A percentile compares a stretch with the other conserved stretches of the same genome.
Conservation (phyloP, 257 asterid species). For the Scutellaria barbata region DNA sequence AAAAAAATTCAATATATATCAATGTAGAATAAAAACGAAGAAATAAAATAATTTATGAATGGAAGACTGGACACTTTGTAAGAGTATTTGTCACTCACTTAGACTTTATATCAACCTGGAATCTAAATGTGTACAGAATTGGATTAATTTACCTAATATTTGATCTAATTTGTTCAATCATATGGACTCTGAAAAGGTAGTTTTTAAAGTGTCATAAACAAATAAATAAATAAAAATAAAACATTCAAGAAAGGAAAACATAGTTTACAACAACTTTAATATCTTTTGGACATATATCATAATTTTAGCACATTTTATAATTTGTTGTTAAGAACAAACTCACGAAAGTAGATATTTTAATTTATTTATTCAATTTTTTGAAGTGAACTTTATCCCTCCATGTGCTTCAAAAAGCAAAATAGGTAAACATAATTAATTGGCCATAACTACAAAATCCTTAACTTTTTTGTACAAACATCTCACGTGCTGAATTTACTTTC, state of each 20-base stretch:
- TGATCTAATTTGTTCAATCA: too few relatives aligned
- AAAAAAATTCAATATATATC: too few relatives aligned
- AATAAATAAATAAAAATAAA: too few relatives aligned
- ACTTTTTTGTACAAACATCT: conserved; percentile 31
- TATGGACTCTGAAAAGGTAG: too few relatives aligned
- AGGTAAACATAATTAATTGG: conserved; percentile 24
- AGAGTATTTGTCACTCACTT: too few relatives aligned
- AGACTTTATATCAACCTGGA: too few relatives aligned
- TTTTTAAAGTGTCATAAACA: too few relatives aligned
- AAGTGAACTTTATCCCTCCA: conserved; percentile 21
- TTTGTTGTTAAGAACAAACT: background rate
- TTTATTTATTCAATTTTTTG: background rate
- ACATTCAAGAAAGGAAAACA: background rate
- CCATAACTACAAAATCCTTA: conserved; percentile 27
- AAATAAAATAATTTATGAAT: too few relatives aligned
- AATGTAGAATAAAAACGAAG: too few relatives aligned
- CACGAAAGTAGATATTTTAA: background rate
- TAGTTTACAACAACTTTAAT: background rate
- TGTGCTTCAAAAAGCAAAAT: conserved; percentile 25
- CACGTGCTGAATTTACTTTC: conserved; percentile 35
- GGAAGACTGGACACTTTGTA: too few relatives aligned
- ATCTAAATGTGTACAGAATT: too few relatives aligned
- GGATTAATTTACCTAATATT: too few relatives aligned
- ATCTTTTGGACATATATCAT: background rate
- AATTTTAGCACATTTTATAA: background rate